Evolutionary conservation across 2,329 filamentous ascomycete species (phyloP).

Genomic region (Cordyceps javanica): DNA sequence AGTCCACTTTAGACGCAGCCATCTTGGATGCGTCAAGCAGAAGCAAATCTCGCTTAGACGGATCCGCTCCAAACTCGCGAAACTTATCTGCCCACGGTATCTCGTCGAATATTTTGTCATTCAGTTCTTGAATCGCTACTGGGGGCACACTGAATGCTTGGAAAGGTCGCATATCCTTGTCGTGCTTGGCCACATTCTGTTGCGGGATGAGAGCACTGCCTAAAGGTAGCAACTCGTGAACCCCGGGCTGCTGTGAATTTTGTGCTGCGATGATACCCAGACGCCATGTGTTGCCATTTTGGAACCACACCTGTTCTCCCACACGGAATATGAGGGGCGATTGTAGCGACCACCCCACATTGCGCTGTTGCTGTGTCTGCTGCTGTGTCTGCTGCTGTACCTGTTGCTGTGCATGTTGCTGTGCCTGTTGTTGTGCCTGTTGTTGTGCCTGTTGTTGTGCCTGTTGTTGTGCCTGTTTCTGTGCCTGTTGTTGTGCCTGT

Average conservation of each 20-base stretch:
- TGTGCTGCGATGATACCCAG: constrained; percentile 38
- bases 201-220: constrained; percentile 33
- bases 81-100: constrained; percentile 38
- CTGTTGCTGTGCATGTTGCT: too few relatives aligned
- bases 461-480: constrained; percentile 9
- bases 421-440: too few relatives aligned
- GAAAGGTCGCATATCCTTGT: constrained; percentile 42
- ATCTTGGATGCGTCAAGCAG: constrained; percentile 46
- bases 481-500: constrained; percentile 16
- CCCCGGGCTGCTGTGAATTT: constrained; percentile 22
- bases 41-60: constrained; percentile 34
- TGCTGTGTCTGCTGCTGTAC: constrained; percentile 9
- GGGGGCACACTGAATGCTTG: constrained; percentile 45
- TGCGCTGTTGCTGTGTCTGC: background rate
- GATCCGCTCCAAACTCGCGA: constrained; percentile 26
- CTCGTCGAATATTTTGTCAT: constrained; percentile 34
- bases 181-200: constrained; percentile 31
- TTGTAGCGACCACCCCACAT: constrained; percentile 27
- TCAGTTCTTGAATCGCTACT: constrained; percentile 33
- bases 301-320: constrained; percentile 47
- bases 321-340: constrained; percentile 36
- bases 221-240: constrained; percentile 35
- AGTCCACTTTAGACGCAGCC: constrained; percentile 42
- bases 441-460: constrained; percentile 11
- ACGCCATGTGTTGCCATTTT: constrained; percentile 41